Evolutionary conservation across 2,329 filamentous ascomycete species (phyloP).

Genomic region (Fusarium guadeloupense): DNA sequence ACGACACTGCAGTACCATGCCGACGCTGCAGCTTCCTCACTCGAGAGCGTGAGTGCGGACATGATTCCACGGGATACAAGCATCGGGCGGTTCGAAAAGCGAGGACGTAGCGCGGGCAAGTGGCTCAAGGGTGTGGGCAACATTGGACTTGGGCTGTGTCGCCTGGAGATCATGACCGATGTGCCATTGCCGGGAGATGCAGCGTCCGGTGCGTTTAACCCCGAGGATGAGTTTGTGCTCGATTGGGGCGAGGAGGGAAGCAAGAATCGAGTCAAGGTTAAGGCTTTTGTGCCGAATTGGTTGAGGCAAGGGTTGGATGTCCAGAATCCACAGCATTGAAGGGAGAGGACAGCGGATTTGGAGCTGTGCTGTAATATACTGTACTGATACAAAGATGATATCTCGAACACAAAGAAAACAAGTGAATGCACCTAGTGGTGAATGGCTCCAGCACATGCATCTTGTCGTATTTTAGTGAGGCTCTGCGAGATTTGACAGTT

Average conservation of each 20-base stretch:
- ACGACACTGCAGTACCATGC: conserved; percentile 59
- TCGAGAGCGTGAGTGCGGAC: conserved; percentile 45
- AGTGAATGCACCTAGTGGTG: conserved; percentile 5
- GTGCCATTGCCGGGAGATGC: conserved; percentile 75
- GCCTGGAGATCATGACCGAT: conserved; percentile 91
- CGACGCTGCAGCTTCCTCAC: conserved; percentile 31
- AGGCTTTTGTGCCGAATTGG: conserved; percentile 89
- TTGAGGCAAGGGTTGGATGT: conserved; percentile 55
- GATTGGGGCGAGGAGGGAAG: conserved; percentile 58
- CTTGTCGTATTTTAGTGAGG: background rate
- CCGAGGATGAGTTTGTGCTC: conserved; percentile 70
- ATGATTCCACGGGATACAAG: conserved; percentile 56
- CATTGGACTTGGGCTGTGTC: conserved; percentile 85
- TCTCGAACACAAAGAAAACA: conserved; percentile 14
- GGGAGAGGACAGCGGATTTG: background rate
- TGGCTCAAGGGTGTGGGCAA: conserved; percentile 84
- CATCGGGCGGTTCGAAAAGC: conserved; percentile 62
- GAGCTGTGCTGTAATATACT: conserved; percentile 14
- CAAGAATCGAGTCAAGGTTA: conserved; percentile 62
- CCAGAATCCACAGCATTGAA: conserved; percentile 31
- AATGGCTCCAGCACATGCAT: background rate
- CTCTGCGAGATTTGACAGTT: background rate
- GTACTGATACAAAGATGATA: conserved; percentile 16
- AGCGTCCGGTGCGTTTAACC: conserved; percentile 68
- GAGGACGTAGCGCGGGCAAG: conserved; percentile 79